phyloP scores from a whole-genome alignment of 2,329 filamentous ascomycete genomes.

The Cercospora berteroae region DNA sequence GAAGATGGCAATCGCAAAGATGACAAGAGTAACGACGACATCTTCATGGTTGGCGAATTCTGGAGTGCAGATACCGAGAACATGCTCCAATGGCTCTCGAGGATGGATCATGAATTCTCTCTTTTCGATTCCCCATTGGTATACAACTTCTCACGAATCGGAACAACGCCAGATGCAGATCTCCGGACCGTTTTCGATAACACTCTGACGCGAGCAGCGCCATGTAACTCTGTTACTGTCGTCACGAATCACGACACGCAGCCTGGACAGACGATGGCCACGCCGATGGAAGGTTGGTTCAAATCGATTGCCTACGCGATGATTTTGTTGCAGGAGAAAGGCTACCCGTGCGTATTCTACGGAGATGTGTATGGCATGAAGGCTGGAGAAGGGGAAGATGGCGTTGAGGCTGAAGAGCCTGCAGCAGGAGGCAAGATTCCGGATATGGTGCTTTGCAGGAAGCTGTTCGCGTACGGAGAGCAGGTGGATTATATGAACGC shows the following conservation, averaged over 20 bases:
- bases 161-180: constrained; percentile 57
- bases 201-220: constrained; percentile 21
- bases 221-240: constrained; percentile 20
- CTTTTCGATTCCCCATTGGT: constrained; percentile 68
- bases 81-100: constrained; percentile 52
- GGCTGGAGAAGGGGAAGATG: constrained; percentile 60
- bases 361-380: constrained; percentile 57
- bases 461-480: constrained; percentile 63
- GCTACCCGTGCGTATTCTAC: constrained; percentile 67
- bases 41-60: constrained; percentile 68
- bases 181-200: constrained; percentile 45
- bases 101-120: constrained; percentile 56
- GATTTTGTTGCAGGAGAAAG: constrained; percentile 63
- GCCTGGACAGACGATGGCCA: constrained; percentile 61
- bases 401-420: constrained; percentile 51
- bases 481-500: constrained; percentile 63
- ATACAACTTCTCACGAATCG: constrained; percentile 58
- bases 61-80: constrained; percentile 60
- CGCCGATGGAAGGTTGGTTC: constrained; percentile 64
- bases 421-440: constrained; percentile 44
- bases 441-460: constrained; percentile 59
- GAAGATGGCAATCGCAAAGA: neutral
- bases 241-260: constrained; percentile 67
- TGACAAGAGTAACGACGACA: constrained; percentile 42
- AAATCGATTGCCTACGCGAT: constrained; percentile 69